Conservation (phyloP, 805 yeast genomes). For the Tanozyma kutaoensis region DNA sequence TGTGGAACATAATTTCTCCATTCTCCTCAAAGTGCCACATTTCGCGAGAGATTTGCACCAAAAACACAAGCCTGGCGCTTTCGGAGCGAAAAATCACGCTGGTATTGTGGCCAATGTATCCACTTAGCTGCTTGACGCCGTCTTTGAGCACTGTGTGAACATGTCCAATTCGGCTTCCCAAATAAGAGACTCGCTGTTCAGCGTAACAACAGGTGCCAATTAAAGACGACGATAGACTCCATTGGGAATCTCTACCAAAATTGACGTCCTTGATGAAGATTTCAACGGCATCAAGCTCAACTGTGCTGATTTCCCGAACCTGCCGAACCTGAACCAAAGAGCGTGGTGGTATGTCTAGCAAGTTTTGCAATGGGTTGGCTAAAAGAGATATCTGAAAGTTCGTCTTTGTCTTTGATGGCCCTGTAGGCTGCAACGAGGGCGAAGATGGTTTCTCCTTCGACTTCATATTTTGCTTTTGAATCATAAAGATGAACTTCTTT, state of each 20-base stretch:
- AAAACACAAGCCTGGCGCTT: conserved; percentile 68
- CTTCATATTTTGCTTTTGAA: conserved; percentile 13
- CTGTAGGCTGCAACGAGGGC: background rate
- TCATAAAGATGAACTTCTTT: no score
- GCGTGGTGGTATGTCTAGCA: conserved; percentile 55
- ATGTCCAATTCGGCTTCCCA: conserved; percentile 47
- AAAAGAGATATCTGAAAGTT: conserved; percentile 39
- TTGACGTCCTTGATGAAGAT: conserved; percentile 68
- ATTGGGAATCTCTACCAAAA: conserved; percentile 85
- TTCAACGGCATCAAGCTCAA: conserved; percentile 76
- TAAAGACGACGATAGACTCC: conserved; percentile 59
- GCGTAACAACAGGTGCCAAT: conserved; percentile 52
- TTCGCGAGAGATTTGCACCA: conserved; percentile 83
- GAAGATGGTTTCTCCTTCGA: no score
- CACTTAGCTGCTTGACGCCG: conserved; percentile 63
- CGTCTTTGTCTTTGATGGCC: conserved; percentile 6
- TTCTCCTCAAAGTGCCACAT: conserved; percentile 98
- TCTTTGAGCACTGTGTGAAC: conserved; percentile 48
- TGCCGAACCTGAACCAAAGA: conserved; percentile 44
- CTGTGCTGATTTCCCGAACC: conserved; percentile 28
- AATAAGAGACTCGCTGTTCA: conserved; percentile 50
- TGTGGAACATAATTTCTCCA: conserved; percentile 89
- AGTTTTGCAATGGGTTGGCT: conserved; percentile 44
- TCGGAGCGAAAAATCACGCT: conserved; percentile 83
- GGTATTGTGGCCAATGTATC: conserved; percentile 62